These are phyloP conservation scores for Rhizopogon vinicolor DNA, from an alignment of 768 basidiomycete species.

Conservation along the genomic window DNA sequence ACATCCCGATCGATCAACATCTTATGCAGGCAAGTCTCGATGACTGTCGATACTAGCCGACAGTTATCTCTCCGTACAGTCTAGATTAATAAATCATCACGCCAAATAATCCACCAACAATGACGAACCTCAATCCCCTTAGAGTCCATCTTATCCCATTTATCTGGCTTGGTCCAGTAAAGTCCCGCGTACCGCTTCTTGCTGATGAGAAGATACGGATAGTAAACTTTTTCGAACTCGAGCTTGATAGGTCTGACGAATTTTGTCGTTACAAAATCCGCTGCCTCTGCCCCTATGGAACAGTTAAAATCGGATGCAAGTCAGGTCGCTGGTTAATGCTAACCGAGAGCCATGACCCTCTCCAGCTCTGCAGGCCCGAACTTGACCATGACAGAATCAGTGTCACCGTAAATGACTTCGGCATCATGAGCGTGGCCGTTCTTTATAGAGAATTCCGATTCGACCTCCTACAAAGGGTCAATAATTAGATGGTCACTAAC, in stretches of 20 bases:
- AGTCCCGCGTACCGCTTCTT: constrained; percentile 98
- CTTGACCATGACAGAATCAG: constrained; percentile 98
- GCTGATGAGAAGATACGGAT: constrained; percentile 94
- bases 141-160: constrained; percentile 99
- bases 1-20: constrained; percentile 96
- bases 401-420: constrained; percentile 96
- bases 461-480: constrained; percentile 61
- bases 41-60: constrained; percentile 95
- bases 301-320: background rate
- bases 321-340: constrained; percentile 12
- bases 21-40: constrained; percentile 96
- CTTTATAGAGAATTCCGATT: constrained; percentile 76
- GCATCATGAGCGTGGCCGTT: constrained; percentile 88
- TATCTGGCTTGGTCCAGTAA: constrained; percentile 95
- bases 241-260: constrained; percentile 97
- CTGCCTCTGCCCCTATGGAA: constrained; percentile 79
- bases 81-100: constrained; percentile 34
- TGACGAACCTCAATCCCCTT: constrained; percentile 92
- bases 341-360: constrained; percentile 88
- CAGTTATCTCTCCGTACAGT: constrained; percentile 98
- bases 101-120: background rate
- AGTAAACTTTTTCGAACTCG: constrained; percentile 99
- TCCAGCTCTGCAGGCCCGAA: constrained; percentile 89
- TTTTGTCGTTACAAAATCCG: constrained; percentile 83
- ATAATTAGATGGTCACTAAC: background rate